Evolutionary conservation across 495 filamentous ascomycete genomes (phyloP).

Genomic region (Aspergillus steynii): DNA sequence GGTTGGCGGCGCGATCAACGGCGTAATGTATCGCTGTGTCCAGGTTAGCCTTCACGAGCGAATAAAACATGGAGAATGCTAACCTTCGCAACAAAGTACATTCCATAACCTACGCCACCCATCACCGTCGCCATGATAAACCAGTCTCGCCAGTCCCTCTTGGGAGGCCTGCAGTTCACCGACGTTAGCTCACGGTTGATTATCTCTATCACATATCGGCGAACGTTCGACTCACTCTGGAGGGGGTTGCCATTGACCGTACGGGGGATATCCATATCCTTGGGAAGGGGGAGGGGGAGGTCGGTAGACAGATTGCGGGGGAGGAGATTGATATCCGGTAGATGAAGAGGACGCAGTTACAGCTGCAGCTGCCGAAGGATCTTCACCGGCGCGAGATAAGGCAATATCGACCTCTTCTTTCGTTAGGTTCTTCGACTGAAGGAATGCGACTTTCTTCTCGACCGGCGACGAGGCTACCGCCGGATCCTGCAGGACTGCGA

Average conservation of each 20-base stretch:
- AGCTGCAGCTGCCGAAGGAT: constrained; percentile 39
- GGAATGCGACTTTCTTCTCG: constrained; percentile 88
- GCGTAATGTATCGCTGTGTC: constrained; percentile 78
- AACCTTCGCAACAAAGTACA: constrained; percentile 83
- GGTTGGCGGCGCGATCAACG: constrained; percentile 89
- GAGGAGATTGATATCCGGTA: constrained; percentile 46
- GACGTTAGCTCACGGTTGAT: neutral
- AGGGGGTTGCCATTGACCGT: constrained; percentile 70
- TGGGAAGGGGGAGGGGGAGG: constrained; percentile 54
- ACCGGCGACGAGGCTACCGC: constrained; percentile 86
- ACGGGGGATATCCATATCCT: constrained; percentile 68
- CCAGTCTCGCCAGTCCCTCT: constrained; percentile 95
- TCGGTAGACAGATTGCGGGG: constrained; percentile 53
- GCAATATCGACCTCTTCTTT: constrained; percentile 90
- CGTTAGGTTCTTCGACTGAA: constrained; percentile 95
- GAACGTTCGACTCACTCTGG: constrained; percentile 50
- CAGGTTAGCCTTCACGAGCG: constrained; percentile 14
- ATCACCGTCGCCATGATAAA: constrained; percentile 96
- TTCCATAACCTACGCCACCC: constrained; percentile 78
- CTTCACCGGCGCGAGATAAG: constrained; percentile 69
- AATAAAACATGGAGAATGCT: constrained; percentile 25
- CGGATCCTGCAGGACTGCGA: constrained; percentile 86
- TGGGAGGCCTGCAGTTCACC: constrained; percentile 49
- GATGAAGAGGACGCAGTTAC: constrained; percentile 34
- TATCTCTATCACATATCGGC: neutral